phyloP scores from a whole-genome alignment of 768 basidiomycete genomes.

The Russula virescens region DNA sequence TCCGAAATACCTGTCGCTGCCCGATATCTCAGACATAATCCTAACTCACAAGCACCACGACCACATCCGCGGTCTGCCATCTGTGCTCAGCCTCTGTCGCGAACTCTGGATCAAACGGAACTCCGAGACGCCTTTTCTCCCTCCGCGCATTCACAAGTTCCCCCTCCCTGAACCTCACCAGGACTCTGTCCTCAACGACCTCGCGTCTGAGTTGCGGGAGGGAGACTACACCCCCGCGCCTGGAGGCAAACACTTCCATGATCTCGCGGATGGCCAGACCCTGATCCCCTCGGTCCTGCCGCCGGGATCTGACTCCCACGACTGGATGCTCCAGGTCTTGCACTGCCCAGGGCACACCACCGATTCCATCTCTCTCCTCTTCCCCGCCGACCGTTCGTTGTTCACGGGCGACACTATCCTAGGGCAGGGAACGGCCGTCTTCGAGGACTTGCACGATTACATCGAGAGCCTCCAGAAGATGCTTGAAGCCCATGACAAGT shows the following conservation, averaged over 20 bases:
- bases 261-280: conserved; percentile 51
- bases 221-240: conserved; percentile 43
- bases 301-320: conserved; percentile 7
- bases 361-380: conserved; percentile 74
- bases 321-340: conserved; percentile 52
- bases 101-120: conserved; percentile 52
- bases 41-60: conserved; percentile 90
- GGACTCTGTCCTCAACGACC: conserved; percentile 36
- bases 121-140: conserved; percentile 40
- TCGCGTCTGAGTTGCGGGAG: conserved; percentile 38
- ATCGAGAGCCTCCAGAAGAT: conserved; percentile 57
- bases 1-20: conserved; percentile 35
- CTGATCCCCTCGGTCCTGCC: conserved; percentile 34
- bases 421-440: conserved; percentile 85
- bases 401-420: conserved; percentile 91
- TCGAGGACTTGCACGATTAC: conserved; percentile 75
- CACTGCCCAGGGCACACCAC: conserved; percentile 88
- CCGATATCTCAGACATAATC: conserved; percentile 81
- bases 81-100: conserved; percentile 61
- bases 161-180: conserved; percentile 35
- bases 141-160: conserved; percentile 74
- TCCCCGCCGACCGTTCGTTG: conserved; percentile 64
- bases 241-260: conserved; percentile 46
- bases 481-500: conserved; percentile 32
- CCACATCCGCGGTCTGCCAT: conserved; percentile 71